Conservation (phyloP, 129 eudicot genomes). For the Helianthus tuberosus region DNA sequence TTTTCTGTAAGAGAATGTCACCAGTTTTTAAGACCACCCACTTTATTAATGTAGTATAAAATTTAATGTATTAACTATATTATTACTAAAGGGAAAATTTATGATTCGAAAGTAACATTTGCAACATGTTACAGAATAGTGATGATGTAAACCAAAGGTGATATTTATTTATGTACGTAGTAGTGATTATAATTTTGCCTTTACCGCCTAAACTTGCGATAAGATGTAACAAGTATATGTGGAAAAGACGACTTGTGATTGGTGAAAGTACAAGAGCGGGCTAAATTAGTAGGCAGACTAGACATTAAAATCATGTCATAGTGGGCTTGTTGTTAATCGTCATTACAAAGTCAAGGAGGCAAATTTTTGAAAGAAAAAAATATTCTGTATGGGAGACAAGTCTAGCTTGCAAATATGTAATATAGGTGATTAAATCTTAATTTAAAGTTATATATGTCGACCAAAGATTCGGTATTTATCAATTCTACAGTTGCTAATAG, state of each 20-base stretch:
- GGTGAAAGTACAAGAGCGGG: not conserved
- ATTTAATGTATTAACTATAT: constrained; percentile 7
- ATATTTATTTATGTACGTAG: not conserved
- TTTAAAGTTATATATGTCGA: too few relatives aligned
- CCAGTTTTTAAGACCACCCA: constrained; percentile 21
- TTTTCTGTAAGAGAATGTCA: constrained; percentile 37
- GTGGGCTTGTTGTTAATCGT: not conserved
- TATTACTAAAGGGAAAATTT: constrained; percentile 5
- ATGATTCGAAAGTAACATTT: not conserved
- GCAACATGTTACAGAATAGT: not conserved
- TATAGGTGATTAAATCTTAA: too few relatives aligned
- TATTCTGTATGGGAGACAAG: too few relatives aligned
- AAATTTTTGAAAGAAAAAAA: too few relatives aligned
- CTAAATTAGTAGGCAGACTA: not conserved
- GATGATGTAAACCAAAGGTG: not conserved
- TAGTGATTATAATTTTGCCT: not conserved
- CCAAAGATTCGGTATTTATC: not conserved
- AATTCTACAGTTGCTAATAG: not conserved
- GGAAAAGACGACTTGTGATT: not conserved
- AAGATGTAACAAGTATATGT: not conserved
- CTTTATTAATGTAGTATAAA: constrained; percentile 17
- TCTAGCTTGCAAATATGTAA: too few relatives aligned
- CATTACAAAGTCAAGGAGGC: too few relatives aligned
- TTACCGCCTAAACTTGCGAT: not conserved
- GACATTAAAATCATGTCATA: not conserved